Conservation (phyloP, 306 rosid genomes). For the Cucumis melo region DNA sequence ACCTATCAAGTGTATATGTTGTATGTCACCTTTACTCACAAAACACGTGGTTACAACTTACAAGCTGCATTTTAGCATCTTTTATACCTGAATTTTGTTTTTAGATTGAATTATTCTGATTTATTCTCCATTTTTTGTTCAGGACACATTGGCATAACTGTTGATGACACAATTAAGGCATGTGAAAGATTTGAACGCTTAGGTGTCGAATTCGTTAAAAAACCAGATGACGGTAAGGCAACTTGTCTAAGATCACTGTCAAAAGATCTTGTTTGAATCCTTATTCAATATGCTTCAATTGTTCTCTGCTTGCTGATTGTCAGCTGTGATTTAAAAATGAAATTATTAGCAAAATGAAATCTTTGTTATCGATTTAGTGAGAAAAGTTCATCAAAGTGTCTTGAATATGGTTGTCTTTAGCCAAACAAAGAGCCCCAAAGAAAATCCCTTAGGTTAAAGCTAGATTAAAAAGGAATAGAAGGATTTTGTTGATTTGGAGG, state of each 20-base stretch:
- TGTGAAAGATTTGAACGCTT: slow-evolving; percentile 82
- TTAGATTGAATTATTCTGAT: neutral
- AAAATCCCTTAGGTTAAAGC: neutral
- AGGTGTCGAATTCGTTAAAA: slow-evolving; percentile 83
- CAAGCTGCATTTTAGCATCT: neutral
- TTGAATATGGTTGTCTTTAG: neutral
- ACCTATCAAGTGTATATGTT: neutral
- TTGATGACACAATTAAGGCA: slow-evolving; percentile 84
- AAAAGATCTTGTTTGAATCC: neutral
- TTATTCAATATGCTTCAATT: neutral
- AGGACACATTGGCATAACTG: slow-evolving; percentile 95
- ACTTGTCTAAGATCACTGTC: neutral
- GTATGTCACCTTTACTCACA: neutral
- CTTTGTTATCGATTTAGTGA: neutral
- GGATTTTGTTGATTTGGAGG: too few species aligned
- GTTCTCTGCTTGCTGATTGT: neutral
- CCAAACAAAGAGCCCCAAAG: neutral
- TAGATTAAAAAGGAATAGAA: neutral
- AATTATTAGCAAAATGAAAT: neutral
- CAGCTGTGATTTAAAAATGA: neutral
- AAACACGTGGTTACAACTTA: neutral
- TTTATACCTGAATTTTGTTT: neutral
- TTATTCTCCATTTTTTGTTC: slow-evolving; percentile 3
- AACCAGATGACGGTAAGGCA: slow-evolving; percentile 66
- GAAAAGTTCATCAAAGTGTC: neutral